Percentiles rank a stretch among this genome's conserved stretches.
phyloP scores from a whole-genome alignment of 129 eudicot genomes.

The Flaveria bidentis region DNA sequence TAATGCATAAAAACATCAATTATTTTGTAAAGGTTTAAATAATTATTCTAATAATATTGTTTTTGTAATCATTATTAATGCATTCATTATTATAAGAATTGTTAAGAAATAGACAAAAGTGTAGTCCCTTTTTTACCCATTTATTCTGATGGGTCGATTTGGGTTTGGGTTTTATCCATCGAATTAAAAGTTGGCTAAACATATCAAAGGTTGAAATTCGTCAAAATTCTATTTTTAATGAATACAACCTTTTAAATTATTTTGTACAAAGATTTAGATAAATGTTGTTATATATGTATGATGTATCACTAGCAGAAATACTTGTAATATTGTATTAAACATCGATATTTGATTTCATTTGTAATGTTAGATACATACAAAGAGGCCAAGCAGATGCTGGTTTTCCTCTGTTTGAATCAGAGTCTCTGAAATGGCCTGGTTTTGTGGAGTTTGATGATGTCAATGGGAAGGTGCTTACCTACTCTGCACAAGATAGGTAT shows the following conservation, averaged over 20 bases:
- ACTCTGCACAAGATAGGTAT: slow-evolving; percentile 82
- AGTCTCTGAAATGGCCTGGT: slow-evolving; percentile 88
- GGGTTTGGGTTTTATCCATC: too few relatives aligned
- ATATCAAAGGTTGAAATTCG: neutral
- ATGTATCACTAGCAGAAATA: neutral
- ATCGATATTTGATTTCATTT: neutral
- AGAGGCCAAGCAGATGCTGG: slow-evolving; percentile 86
- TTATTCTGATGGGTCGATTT: too few relatives aligned
- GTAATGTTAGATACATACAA: slow-evolving; percentile 40
- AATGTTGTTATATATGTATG: neutral
- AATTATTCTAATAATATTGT: neutral
- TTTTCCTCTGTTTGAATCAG: slow-evolving; percentile 75
- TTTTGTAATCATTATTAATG: neutral
- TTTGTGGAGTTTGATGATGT: slow-evolving; percentile 94
- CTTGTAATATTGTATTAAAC: neutral
- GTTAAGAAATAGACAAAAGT: too few relatives aligned
- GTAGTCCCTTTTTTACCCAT: neutral
- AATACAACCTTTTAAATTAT: neutral
- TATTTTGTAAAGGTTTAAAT: neutral
- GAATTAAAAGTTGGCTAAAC: neutral
- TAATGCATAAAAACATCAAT: neutral
- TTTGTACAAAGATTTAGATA: neutral
- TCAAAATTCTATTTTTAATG: neutral
- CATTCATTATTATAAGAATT: neutral
- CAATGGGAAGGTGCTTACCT: slow-evolving; percentile 81